Percentiles rank a stretch among this genome's conserved stretches.
Evolutionary conservation across 208 protist species (phyloP).

Genomic region (Leishmania lainsoni): DNA sequence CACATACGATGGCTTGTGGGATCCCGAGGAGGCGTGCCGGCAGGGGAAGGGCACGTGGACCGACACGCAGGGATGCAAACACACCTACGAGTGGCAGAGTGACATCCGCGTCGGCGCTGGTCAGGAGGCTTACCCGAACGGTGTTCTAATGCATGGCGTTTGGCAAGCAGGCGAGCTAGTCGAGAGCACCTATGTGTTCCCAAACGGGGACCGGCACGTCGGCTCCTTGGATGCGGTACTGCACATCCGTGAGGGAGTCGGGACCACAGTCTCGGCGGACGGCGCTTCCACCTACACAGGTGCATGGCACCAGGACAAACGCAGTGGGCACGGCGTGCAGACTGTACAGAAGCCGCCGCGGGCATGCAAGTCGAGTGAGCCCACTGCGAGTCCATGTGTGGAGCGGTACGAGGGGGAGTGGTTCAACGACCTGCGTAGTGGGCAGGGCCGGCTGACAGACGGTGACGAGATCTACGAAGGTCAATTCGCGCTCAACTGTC

Average conservation of each 20-base stretch:
- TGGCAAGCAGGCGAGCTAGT: constrained; percentile 53
- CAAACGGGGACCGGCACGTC: constrained; percentile 74
- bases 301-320: constrained; percentile 68
- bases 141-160: constrained; percentile 56
- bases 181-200: constrained; percentile 76
- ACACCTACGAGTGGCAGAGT: constrained; percentile 65
- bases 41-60: constrained; percentile 58
- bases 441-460: constrained; percentile 63
- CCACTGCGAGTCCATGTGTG: constrained; percentile 19
- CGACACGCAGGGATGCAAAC: constrained; percentile 45
- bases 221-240: constrained; percentile 64
- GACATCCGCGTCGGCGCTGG: constrained; percentile 65
- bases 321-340: constrained; percentile 59
- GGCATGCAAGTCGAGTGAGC: constrained; percentile 11
- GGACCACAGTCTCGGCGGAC: constrained; percentile 71
- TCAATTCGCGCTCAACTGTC: constrained; percentile 48
- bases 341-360: constrained; percentile 11
- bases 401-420: constrained; percentile 83
- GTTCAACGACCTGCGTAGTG: constrained; percentile 61
- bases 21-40: constrained; percentile 41
- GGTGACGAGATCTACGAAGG: constrained; percentile 79
- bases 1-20: constrained; percentile 74
- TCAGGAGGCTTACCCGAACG: constrained; percentile 55
- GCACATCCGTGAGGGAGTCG: constrained; percentile 66
- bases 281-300: constrained; percentile 80